Evolutionary conservation across 2,329 filamentous ascomycete species (phyloP), one percentile per base, ranked within the genome.

Genomic region (Penicillium freii): DNA sequence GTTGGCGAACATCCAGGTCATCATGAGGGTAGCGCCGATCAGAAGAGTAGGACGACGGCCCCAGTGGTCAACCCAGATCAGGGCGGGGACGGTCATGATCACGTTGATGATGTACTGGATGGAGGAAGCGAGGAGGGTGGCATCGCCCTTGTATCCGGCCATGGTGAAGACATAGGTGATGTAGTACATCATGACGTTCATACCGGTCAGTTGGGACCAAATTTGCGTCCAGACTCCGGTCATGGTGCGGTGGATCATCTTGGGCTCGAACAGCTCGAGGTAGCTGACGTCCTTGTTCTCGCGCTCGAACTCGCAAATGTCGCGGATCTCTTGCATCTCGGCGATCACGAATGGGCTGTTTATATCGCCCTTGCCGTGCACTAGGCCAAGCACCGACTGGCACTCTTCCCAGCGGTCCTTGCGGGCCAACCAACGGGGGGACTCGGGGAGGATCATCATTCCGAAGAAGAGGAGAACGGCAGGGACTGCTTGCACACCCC

Each of bases 61-160:
- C 85, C 87, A 90, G 54, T 81, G 80, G 65, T 94, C 90, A 66
- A 92, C 83, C 77, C 80, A 92, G 56, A 92, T 74, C 25, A 93
- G 81, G 1, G 89, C 89, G 0, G 89, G 88, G 3, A 92, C 71
- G 0, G 90, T 93, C 86, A 91, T 90, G 51, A 87, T 59, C 1
- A 93, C 89, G 71, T 92, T 92, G 78, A 93, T 90, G 65, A 92
- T 81, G 70, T 89, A 90, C 68, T 90, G 85, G 61, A 90, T 90
- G 10, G 83, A 85, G 19, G 85, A 88, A 8, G 87, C 82, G 44
- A 89, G 73, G 9, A 91, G 80, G 38, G 85, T 82, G 52, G 80
- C 81, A 63, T 84, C 78, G 3, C 81, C 81, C 1, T 73, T 76
- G n/a, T 88, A 77, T 10, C 87, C 87, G 17, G 87, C 87, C 88